A percentile compares a stretch with the other conserved stretches of the same genome.
Evolutionary conservation across 176 grass and related monocot genomes (phyloP).

Genomic region (Cenchrus fungigraminus): DNA sequence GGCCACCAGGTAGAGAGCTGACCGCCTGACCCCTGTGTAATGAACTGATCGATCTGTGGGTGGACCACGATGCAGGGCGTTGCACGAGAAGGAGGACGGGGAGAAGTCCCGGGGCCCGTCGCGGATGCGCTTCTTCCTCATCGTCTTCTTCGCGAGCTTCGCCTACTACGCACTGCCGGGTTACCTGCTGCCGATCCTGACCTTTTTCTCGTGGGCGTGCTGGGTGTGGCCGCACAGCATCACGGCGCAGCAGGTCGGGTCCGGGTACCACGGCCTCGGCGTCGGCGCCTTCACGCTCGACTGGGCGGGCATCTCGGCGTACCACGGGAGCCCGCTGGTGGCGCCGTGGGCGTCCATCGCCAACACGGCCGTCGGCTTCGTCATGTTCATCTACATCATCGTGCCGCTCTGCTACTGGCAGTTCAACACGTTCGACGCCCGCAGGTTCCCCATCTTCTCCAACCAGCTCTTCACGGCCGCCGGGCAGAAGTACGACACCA

Average conservation of each 20-base stretch:
- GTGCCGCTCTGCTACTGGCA: constrained; percentile 94
- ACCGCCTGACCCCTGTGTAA: neutral
- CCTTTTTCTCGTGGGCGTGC: constrained; percentile 96
- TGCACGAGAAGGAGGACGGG: constrained; percentile 71
- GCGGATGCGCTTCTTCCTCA: constrained; percentile 91
- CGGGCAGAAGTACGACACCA: constrained; percentile 86
- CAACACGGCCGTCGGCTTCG: constrained; percentile 81
- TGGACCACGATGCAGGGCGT: constrained; percentile 53
- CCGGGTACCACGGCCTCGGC: constrained; percentile 90
- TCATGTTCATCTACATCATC: constrained; percentile 97
- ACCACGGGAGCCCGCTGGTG: constrained; percentile 95
- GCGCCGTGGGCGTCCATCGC: constrained; percentile 94
- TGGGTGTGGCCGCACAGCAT: constrained; percentile 90
- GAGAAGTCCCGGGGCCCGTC: constrained; percentile 54
- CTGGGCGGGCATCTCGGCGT: constrained; percentile 96
- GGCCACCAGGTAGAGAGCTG: neutral
- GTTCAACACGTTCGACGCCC: constrained; percentile 91
- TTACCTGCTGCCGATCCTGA: constrained; percentile 82
- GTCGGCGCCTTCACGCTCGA: constrained; percentile 92
- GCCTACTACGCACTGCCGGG: constrained; percentile 84
- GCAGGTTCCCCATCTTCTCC: constrained; percentile 90
- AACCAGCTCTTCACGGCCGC: constrained; percentile 88
- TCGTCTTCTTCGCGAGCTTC: constrained; percentile 80
- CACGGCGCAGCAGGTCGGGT: constrained; percentile 92
- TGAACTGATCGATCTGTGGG: neutral